phyloP scores from a whole-genome alignment of 768 basidiomycete genomes.

The Naganishia onofrii region DNA sequence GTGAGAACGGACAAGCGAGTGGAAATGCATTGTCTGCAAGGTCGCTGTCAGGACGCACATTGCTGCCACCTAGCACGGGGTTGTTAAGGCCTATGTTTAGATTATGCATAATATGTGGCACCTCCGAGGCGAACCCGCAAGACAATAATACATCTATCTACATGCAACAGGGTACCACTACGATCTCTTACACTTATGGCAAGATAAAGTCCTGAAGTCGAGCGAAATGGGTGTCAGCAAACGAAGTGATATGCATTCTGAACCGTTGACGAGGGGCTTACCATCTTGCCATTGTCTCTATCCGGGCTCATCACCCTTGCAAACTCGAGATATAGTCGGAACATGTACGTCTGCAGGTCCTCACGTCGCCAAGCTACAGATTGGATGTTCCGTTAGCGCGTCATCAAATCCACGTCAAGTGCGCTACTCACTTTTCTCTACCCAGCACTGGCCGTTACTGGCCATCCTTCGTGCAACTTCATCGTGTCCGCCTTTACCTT shows the following conservation, averaged over 20 bases:
- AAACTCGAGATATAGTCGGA: slow-evolving; percentile 53
- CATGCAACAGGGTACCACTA: neutral
- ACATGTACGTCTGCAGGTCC: slow-evolving; percentile 51
- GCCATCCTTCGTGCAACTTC: slow-evolving; percentile 53
- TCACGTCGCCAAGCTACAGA: slow-evolving; percentile 48
- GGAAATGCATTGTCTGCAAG: too few species aligned
- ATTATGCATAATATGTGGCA: too few species aligned
- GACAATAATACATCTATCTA: neutral
- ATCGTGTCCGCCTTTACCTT: slow-evolving; percentile 49
- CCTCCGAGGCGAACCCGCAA: neutral
- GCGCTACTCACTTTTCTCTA: slow-evolving; percentile 47
- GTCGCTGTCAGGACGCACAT: too few species aligned
- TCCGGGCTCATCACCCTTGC: slow-evolving; percentile 49
- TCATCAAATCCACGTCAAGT: neutral
- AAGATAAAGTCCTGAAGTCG: neutral
- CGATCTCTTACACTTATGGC: neutral
- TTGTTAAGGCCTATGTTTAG: too few species aligned
- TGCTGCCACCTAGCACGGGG: too few species aligned
- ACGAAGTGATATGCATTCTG: neutral
- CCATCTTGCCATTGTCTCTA: slow-evolving; percentile 52
- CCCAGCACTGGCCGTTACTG: slow-evolving; percentile 53
- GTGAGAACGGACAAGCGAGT: too few species aligned
- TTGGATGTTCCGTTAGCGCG: neutral
- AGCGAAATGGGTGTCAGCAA: neutral
- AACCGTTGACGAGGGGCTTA: neutral